Base-by-base conservation (phyloP, 208 protist genomes). In the Acanthamoeba quina region DNA sequence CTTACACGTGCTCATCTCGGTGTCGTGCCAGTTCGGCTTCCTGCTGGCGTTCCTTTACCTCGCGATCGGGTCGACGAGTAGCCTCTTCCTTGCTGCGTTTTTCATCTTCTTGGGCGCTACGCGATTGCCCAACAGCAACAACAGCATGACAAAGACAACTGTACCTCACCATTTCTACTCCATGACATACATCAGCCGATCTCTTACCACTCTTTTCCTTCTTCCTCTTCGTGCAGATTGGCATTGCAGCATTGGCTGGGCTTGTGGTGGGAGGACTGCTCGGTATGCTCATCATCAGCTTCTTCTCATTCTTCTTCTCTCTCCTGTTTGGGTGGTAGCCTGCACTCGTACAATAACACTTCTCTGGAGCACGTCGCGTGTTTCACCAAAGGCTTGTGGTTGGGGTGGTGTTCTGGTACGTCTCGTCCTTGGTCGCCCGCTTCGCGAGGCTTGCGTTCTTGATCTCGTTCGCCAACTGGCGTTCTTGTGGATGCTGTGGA, bases 71-170 rank as follows among this genome's bases (percentile, higher is more conserved):
- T 44, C 44, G 21, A 80, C 72, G 44, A 80, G 72, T 24, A 80
- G 72, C 72, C 21, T 80, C 41, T 47, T 44, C 24, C 72, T 80
- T 15, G 72, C 72, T 5, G 19, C 24, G n/a, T 80, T 80, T 37
- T 80, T 80, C 72, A 26, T 80, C 44, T 26, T 80, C 21, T 19
- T 80, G 31, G 72, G 72, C 44, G 72, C 72, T 19, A 80, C 72
- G 7, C 72, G 72, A 80, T 49, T 80, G 24, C 72, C 72, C 72
- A 80, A 37, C 41, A 37, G 52, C 72, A 54, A 44, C 31, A 26
- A 34, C 5, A 52, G 72, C 72, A 80, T 34, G 31, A 44, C 72
- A 7, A 80, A 80, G 72, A 80, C 72, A 6, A 52, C 44, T 19
- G 72, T 80, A 80, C 11, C 52, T 26, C 29, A 19, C 37, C 31